A percentile compares a stretch with the other conserved stretches of the same genome.
These are phyloP conservation scores for Verticillium klebahnii DNA, from an alignment of 2,329 filamentous ascomycete genomes.

Conservation along the genomic window DNA sequence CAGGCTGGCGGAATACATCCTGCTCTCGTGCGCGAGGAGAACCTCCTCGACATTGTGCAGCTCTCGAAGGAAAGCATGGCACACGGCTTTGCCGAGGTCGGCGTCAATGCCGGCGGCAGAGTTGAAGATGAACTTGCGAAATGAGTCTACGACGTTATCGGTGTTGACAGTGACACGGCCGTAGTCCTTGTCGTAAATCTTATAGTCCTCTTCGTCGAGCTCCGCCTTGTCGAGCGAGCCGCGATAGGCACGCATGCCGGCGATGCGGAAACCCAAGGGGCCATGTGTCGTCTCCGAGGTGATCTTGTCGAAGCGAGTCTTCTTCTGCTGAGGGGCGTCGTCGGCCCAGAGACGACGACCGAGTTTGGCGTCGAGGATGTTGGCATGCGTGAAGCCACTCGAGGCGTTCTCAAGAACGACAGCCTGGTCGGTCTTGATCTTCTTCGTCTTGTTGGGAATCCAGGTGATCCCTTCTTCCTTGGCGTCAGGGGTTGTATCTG, in stretches of 20 bases:
- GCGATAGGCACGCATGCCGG: conserved; percentile 61
- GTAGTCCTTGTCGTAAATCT: conserved; percentile 60
- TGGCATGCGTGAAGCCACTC: conserved; percentile 75
- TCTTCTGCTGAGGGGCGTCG: conserved; percentile 55
- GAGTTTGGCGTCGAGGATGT: conserved; percentile 91
- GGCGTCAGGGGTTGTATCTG: not conserved
- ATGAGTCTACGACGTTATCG: conserved; percentile 48
- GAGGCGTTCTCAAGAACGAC: conserved; percentile 85
- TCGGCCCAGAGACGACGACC: conserved; percentile 85
- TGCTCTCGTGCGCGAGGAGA: conserved; percentile 50
- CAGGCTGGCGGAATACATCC: conserved; percentile 60
- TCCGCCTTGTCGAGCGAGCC: conserved; percentile 47
- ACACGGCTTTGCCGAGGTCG: conserved; percentile 51
- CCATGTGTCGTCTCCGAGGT: conserved; percentile 54
- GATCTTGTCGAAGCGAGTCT: conserved; percentile 55
- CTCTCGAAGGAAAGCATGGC: conserved; percentile 48
- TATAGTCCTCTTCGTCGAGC: conserved; percentile 51
- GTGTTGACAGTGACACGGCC: conserved; percentile 49
- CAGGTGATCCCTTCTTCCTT: conserved; percentile 27
- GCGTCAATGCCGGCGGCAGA: conserved; percentile 52
- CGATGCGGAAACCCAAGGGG: conserved; percentile 57
- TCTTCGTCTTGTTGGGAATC: conserved; percentile 46
- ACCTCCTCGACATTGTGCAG: conserved; percentile 48
- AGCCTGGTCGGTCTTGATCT: conserved; percentile 72
- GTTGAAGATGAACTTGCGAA: conserved; percentile 56